A percentile compares a stretch with the other conserved stretches of the same genome.
These are phyloP conservation scores for Geranium incanum DNA, from an alignment of 441 rosid species.

Conservation along the genomic window DNA sequence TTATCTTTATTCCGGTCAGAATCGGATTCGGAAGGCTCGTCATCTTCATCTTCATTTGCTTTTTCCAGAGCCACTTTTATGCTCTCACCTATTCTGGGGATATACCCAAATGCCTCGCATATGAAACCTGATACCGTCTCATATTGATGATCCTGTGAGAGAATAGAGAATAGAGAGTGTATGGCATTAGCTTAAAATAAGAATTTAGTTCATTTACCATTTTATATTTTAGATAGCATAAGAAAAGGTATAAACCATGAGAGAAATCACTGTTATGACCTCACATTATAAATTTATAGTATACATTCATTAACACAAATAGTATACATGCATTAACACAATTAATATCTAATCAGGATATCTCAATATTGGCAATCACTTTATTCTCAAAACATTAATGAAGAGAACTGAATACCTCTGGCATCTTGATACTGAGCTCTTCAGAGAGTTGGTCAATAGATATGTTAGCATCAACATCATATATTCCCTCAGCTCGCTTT, in stretches of 20 bases:
- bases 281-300: background rate
- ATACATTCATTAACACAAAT: background rate
- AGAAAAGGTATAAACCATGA: background rate
- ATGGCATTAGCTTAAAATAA: background rate
- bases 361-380: background rate
- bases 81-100: constrained; percentile 92
- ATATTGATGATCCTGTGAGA: constrained; percentile 79
- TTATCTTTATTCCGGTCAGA: constrained; percentile 60
- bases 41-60: constrained; percentile 66
- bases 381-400: background rate
- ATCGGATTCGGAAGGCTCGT: constrained; percentile 47
- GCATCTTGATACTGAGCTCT: constrained; percentile 89
- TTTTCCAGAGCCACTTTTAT: constrained; percentile 71
- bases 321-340: background rate
- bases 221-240: background rate
- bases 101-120: constrained; percentile 95
- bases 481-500: constrained; percentile 90
- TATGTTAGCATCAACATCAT: constrained; percentile 94
- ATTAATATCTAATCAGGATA: background rate
- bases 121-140: constrained; percentile 97
- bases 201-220: background rate
- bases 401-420: constrained; percentile 49
- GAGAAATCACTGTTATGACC: background rate
- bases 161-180: constrained; percentile 8
- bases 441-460: constrained; percentile 93